phyloP scores from a whole-genome alignment of 305 asterid genomes.

The Fraxinus greggii region DNA sequence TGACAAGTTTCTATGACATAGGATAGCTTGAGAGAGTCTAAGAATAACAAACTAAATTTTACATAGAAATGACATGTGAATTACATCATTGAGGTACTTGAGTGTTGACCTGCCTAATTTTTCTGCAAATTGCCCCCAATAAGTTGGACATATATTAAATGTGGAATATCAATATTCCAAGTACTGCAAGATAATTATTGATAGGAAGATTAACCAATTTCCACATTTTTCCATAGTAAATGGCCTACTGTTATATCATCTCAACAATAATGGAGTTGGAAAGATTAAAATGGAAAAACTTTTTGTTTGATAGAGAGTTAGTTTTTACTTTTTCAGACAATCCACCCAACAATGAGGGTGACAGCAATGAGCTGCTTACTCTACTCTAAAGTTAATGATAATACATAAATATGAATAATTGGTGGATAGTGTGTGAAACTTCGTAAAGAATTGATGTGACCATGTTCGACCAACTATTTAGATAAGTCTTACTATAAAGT shows the following conservation, averaged over 20 bases:
- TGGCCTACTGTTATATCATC: not conserved
- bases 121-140: not conserved
- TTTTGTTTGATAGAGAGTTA: constrained; percentile 29
- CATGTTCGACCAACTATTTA: not conserved
- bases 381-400: constrained; percentile 1
- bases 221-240: not conserved
- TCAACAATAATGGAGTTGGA: constrained; percentile 19
- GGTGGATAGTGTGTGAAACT: not conserved
- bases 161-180: not conserved
- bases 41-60: no score
- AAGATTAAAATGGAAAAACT: constrained; percentile 13
- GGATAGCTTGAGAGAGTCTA: not conserved
- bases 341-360: constrained; percentile 24
- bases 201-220: not conserved
- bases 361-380: constrained; percentile 21
- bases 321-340: constrained; percentile 42
- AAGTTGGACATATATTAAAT: not conserved
- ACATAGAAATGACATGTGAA: not conserved
- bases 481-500: not conserved
- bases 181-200: not conserved
- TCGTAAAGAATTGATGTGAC: not conserved
- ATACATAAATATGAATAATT: constrained; percentile 10
- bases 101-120: not conserved
- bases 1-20: not conserved
- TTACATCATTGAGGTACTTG: not conserved